phyloP scores from a whole-genome alignment of 2,329 filamentous ascomycete genomes.

The Epichloe brachyelytri region DNA sequence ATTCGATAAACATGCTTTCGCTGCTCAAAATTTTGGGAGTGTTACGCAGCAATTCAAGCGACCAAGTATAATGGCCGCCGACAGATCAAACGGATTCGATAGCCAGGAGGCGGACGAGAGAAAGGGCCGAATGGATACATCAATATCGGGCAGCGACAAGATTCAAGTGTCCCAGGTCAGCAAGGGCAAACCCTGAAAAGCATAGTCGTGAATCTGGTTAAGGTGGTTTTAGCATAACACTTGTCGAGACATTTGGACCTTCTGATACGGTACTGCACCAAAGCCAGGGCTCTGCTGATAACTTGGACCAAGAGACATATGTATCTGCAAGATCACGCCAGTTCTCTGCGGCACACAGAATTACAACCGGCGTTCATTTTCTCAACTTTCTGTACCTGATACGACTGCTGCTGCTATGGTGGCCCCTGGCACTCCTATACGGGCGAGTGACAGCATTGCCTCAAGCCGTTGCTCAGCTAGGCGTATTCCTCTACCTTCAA shows the following conservation, averaged over 20 bases:
- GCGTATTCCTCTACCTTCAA: constrained; percentile 18
- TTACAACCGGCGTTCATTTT: background rate
- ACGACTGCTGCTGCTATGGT: background rate
- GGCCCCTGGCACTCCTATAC: background rate
- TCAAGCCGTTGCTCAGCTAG: constrained; percentile 2
- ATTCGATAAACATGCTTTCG: background rate
- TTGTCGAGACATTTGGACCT: too few species aligned
- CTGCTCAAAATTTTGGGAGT: background rate
- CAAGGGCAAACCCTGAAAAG: too few species aligned
- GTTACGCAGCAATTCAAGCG: background rate
- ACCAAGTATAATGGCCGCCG: background rate
- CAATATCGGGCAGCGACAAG: background rate
- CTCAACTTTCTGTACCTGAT: background rate
- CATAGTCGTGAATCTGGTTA: too few species aligned
- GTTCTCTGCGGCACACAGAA: background rate
- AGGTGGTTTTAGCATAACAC: too few species aligned
- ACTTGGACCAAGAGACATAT: background rate
- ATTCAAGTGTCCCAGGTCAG: too few species aligned
- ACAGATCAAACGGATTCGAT: background rate
- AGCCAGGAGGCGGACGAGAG: background rate
- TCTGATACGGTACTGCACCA: background rate
- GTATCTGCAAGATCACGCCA: background rate
- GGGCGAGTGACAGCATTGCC: constrained; percentile 2
- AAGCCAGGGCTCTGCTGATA: background rate
- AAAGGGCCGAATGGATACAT: background rate